Conservation (phyloP, 495 filamentous ascomycete genomes). For the Podospora pseudocomata region DNA sequence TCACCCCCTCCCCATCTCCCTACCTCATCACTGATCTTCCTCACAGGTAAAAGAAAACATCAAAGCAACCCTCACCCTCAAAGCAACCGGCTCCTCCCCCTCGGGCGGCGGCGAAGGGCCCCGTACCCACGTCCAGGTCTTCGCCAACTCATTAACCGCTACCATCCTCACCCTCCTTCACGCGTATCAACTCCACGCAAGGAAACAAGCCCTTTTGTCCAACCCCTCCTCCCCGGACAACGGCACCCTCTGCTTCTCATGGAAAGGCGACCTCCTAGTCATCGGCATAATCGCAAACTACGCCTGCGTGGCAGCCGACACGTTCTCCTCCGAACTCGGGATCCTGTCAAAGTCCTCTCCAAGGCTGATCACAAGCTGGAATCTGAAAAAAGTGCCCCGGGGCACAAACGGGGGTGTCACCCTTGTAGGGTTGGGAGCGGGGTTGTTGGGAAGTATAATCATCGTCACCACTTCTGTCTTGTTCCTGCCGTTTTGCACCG, state of each 20-base stretch:
- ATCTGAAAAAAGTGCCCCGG: constrained; percentile 68
- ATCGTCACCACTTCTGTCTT: constrained; percentile 63
- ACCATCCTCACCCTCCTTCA: constrained; percentile 71
- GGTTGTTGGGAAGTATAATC: constrained; percentile 67
- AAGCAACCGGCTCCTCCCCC: constrained; percentile 57
- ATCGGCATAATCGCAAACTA: constrained; percentile 71
- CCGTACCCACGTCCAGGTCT: constrained; percentile 81
- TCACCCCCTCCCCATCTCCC: background rate
- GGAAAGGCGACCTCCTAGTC: constrained; percentile 54
- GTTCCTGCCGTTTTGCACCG: constrained; percentile 65
- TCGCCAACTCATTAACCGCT: constrained; percentile 81
- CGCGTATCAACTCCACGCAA: constrained; percentile 55
- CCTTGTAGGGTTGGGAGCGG: constrained; percentile 64
- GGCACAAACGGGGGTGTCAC: constrained; percentile 95
- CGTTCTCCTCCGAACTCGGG: constrained; percentile 91
- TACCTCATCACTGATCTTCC: background rate
- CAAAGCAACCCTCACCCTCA: constrained; percentile 76
- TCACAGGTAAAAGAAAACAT: constrained; percentile 75
- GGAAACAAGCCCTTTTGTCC: constrained; percentile 30
- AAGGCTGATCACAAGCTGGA: constrained; percentile 80
- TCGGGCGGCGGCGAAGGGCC: constrained; percentile 68
- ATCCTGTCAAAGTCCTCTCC: constrained; percentile 76
- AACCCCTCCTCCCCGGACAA: constrained; percentile 7
- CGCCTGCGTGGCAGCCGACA: constrained; percentile 86
- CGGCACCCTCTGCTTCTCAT: constrained; percentile 46